These are phyloP conservation scores for Backusella morwellensis DNA, from an alignment of 192 early-diverging fungal genomes.

Conservation along the genomic window DNA sequence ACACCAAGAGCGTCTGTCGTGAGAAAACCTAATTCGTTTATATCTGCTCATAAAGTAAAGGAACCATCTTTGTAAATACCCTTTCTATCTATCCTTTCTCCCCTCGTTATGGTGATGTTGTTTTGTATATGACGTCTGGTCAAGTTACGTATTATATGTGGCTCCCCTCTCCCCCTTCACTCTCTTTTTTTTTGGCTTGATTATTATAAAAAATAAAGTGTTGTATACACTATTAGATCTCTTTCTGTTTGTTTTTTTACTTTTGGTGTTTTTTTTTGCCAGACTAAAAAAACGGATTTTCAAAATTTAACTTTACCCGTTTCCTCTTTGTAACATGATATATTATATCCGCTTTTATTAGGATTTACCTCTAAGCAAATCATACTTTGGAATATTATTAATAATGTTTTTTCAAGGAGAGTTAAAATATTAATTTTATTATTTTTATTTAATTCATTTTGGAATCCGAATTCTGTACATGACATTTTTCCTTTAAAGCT, in stretches of 20 bases:
- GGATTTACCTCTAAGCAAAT: background rate
- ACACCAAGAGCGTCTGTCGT: slow-evolving; percentile 13
- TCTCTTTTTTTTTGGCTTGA: background rate
- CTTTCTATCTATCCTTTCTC: background rate
- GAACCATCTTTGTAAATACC: slow-evolving; percentile 16
- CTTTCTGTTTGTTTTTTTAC: background rate
- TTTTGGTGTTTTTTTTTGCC: background rate
- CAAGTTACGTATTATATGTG: background rate
- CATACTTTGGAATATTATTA: background rate
- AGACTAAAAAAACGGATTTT: background rate
- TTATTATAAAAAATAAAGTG: no score
- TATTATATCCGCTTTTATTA: background rate
- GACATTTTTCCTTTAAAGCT: no score
- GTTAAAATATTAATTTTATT: background rate
- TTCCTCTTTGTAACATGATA: background rate
- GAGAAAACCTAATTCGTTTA: slow-evolving; percentile 16
- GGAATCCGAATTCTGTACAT: no score
- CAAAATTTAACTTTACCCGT: background rate
- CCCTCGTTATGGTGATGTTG: background rate
- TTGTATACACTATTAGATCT: no score
- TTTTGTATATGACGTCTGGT: background rate
- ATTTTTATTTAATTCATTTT: no score
- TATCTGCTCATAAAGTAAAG: slow-evolving; percentile 17
- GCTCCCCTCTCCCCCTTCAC: background rate
- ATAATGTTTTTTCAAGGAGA: background rate